A percentile compares a stretch with the other conserved stretches of the same genome.
Evolutionary conservation across 352 stramenopile genomes (phyloP).

Genomic region (Phytophthora vignae): DNA sequence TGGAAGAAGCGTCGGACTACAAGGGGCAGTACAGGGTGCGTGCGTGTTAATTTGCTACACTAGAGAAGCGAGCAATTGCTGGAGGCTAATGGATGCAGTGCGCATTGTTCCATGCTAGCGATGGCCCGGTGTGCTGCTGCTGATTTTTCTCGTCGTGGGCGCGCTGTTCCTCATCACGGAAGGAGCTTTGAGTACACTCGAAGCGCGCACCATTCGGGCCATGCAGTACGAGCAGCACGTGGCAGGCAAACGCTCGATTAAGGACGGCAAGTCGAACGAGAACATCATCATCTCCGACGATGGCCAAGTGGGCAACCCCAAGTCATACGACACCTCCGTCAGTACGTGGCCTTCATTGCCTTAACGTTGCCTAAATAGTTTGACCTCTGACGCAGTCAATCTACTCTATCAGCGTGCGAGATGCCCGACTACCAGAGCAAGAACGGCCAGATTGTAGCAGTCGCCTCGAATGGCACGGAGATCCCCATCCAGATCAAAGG

Average conservation of each 20-base stretch:
- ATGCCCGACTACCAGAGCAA: constrained; percentile 83
- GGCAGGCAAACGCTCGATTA: constrained; percentile 50
- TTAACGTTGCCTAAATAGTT: background rate
- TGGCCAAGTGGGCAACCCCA: constrained; percentile 69
- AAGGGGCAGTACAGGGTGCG: constrained; percentile 54
- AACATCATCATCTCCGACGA: constrained; percentile 57
- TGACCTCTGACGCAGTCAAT: background rate
- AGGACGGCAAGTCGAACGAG: constrained; percentile 49
- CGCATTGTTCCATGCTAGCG: constrained; percentile 36
- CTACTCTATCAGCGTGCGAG: constrained; percentile 47
- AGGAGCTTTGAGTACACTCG: constrained; percentile 41
- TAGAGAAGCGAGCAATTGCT: constrained; percentile 6
- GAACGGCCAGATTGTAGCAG: constrained; percentile 64
- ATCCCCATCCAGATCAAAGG: constrained; percentile 78
- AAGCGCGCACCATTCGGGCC: constrained; percentile 29
- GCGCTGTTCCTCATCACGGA: constrained; percentile 45
- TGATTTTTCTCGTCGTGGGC: constrained; percentile 49
- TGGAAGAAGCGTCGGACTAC: constrained; percentile 43
- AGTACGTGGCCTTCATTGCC: constrained; percentile 27
- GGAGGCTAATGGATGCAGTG: constrained; percentile 12
- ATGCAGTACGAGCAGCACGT: constrained; percentile 49
- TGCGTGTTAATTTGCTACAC: background rate
- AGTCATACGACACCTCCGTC: constrained; percentile 56
- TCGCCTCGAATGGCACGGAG: constrained; percentile 74
- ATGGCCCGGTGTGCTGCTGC: constrained; percentile 67